phyloP scores from a whole-genome alignment of 768 basidiomycete genomes.

The Phaeotremella skinneri region DNA sequence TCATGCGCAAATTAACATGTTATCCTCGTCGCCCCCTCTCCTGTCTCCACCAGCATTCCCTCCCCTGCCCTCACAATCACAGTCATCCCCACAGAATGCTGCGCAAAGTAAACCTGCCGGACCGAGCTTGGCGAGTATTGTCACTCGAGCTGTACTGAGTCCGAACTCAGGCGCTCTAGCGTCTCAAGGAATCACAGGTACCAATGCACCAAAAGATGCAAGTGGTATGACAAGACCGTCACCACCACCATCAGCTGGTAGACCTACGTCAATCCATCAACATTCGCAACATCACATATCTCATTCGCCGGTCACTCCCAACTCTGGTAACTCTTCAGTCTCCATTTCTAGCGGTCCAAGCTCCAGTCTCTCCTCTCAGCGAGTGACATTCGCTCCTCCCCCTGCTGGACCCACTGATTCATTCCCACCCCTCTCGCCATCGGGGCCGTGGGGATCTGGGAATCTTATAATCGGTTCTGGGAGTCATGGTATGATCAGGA shows the following conservation, averaged over 20 bases:
- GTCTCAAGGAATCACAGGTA: slow-evolving; percentile 11
- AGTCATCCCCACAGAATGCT: neutral
- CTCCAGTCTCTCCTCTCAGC: neutral
- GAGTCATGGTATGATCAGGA: slow-evolving; percentile 8
- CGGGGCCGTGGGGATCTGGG: slow-evolving; percentile 19
- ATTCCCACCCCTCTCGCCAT: slow-evolving; percentile 17
- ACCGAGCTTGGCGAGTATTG: slow-evolving; percentile 48
- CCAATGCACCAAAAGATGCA: neutral
- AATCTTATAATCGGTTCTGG: slow-evolving; percentile 2
- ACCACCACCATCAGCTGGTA: neutral
- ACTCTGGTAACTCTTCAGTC: slow-evolving; percentile 3
- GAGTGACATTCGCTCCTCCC: slow-evolving; percentile 18
- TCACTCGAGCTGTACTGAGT: slow-evolving; percentile 48
- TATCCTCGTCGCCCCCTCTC: slow-evolving; percentile 13
- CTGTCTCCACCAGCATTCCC: slow-evolving; percentile 44
- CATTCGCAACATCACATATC: slow-evolving; percentile 3
- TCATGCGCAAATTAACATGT: slow-evolving; percentile 3
- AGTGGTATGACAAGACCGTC: neutral
- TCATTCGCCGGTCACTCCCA: slow-evolving; percentile 14
- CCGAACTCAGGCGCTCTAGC: slow-evolving; percentile 34
- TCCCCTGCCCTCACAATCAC: slow-evolving; percentile 35
- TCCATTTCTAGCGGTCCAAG: neutral
- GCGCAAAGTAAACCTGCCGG: slow-evolving; percentile 13
- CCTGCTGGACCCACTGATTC: neutral
- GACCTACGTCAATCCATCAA: neutral